These are phyloP conservation scores for Fusarium fujikuroi DNA, from an alignment of 2,329 filamentous ascomycete genomes.

Conservation along the genomic window DNA sequence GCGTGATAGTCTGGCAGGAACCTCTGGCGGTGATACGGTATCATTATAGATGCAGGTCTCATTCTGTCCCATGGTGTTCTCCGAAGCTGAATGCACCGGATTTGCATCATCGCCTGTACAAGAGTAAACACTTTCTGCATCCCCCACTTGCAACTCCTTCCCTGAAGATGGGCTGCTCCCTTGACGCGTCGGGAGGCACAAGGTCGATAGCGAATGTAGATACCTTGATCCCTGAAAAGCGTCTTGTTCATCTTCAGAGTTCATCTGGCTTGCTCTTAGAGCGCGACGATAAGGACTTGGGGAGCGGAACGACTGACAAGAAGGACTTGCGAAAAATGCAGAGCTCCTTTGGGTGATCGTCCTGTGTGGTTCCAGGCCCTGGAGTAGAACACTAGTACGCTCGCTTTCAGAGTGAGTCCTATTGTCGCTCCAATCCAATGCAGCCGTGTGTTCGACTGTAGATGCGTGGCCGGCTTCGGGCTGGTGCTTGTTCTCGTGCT, in stretches of 20 bases:
- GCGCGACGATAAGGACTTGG: slow-evolving; percentile 66
- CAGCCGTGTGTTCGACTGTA: not conserved
- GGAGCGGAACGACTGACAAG: slow-evolving; percentile 63
- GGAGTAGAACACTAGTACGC: not conserved
- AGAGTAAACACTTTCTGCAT: slow-evolving; percentile 64
- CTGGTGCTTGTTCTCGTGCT: not conserved
- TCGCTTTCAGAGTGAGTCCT: not conserved
- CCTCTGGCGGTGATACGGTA: slow-evolving; percentile 8
- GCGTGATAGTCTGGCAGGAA: slow-evolving; percentile 30
- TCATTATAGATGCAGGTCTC: slow-evolving; percentile 8
- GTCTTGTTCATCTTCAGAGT: slow-evolving; percentile 42
- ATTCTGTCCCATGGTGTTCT: not conserved
- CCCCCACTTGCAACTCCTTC: slow-evolving; percentile 50
- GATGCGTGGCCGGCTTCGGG: not conserved
- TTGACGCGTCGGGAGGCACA: slow-evolving; percentile 54
- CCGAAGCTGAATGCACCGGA: not conserved
- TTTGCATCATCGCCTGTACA: slow-evolving; percentile 40
- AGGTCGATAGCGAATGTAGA: slow-evolving; percentile 53
- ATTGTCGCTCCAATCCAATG: not conserved
- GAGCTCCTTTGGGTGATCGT: slow-evolving; percentile 56
- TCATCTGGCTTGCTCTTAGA: slow-evolving; percentile 58
- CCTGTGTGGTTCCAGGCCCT: slow-evolving; percentile 38
- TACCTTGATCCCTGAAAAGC: slow-evolving; percentile 50
- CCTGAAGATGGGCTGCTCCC: slow-evolving; percentile 55
- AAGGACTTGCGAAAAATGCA: slow-evolving; percentile 63